Evolutionary conservation across 345 rosid genomes (phyloP).

Genomic region (Gossypium sturtianum): DNA sequence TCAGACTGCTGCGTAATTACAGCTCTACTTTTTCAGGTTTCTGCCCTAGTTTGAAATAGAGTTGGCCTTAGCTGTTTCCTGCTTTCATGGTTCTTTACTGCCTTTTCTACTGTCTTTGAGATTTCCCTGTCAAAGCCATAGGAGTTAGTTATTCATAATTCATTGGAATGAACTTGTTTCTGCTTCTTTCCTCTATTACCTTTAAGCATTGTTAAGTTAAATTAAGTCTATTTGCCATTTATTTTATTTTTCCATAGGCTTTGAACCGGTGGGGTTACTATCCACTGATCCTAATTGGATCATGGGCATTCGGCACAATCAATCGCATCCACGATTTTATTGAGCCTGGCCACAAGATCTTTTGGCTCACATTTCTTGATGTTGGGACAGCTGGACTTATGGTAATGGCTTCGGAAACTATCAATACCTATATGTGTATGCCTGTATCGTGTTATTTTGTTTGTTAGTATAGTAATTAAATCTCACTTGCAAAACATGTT

Average conservation of each 20-base stretch:
- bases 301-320: conserved; percentile 92
- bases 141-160: background rate
- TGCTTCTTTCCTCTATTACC: background rate
- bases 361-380: conserved; percentile 93
- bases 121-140: background rate
- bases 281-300: conserved; percentile 88
- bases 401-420: conserved; percentile 40
- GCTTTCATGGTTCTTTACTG: background rate
- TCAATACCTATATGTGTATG: background rate
- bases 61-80: background rate
- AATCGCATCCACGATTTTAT: conserved; percentile 76
- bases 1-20: background rate
- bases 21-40: background rate
- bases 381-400: conserved; percentile 88
- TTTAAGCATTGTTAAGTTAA: background rate
- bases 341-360: conserved; percentile 72
- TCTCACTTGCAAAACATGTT: background rate
- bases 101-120: background rate
- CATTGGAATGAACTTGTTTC: conserved; percentile 4
- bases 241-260: conserved; percentile 40
- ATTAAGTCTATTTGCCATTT: background rate
- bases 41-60: background rate
- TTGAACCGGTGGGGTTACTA: conserved; percentile 95
- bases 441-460: background rate
- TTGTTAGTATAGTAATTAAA: background rate